Conservation (phyloP, 495 filamentous ascomycete species). For the Gamarada debralockiae region DNA sequence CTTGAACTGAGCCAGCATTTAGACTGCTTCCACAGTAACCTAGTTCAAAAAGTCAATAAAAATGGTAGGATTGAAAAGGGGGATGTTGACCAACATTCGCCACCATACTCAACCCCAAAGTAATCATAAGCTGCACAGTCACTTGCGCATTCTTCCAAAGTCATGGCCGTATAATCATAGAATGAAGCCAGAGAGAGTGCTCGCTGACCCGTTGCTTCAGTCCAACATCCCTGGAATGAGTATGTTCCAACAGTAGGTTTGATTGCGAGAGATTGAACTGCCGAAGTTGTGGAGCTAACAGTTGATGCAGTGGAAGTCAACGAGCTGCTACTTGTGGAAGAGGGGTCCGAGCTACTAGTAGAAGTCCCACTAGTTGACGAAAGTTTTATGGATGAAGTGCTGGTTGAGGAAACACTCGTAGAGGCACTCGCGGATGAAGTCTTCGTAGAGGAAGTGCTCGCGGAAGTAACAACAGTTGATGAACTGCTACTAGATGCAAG, state of each 20-base stretch:
- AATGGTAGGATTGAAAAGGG: not conserved
- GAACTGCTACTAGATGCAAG: not conserved
- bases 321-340: too few relatives aligned
- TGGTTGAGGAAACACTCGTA: too few relatives aligned
- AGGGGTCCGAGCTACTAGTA: too few relatives aligned
- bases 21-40: constrained; percentile 21
- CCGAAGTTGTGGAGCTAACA: too few relatives aligned
- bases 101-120: constrained; percentile 36
- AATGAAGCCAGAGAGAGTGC: constrained; percentile 7
- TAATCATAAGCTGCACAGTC: constrained; percentile 28
- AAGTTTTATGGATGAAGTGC: too few relatives aligned
- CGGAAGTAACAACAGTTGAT: too few relatives aligned
- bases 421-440: not conserved
- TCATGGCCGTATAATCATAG: constrained; percentile 18
- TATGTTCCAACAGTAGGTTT: constrained; percentile 34
- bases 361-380: too few relatives aligned
- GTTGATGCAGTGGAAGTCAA: too few relatives aligned
- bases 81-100: constrained; percentile 4
- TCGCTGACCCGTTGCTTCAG: constrained; percentile 29
- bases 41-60: not conserved
- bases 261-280: constrained; percentile 10
- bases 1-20: constrained; percentile 19
- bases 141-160: constrained; percentile 33
- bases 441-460: too few relatives aligned
- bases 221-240: constrained; percentile 40